Evolutionary conservation across 495 filamentous ascomycete species (phyloP), one percentile per base, ranked within the genome.

Genomic region (Clavariopsis aquatica): DNA sequence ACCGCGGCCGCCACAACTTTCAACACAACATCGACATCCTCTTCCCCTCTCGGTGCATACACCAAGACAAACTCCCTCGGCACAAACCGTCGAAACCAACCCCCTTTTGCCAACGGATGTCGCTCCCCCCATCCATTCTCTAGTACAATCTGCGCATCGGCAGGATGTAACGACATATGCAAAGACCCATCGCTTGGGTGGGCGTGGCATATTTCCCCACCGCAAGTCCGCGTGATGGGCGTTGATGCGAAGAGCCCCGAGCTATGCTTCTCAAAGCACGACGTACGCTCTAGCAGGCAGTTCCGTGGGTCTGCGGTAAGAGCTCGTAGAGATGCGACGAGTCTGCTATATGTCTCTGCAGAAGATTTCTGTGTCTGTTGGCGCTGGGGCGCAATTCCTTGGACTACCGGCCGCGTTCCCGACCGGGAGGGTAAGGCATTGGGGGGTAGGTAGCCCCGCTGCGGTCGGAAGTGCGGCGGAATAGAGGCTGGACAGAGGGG

Each of bases 111-210:
- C 63, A 96, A 80, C 0, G 89, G 89, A 75, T 96, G 91, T n/a
- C 91, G 80, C 75, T 96, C 84, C n/a, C 89, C 92, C 91, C 91
- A 96, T 20, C 91, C 89, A 46, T 84, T 85, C 61, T 92, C 86
- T 34, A 96, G 77, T 20, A 96, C 80, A 66, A 86, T 81, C 71
- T 81, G 85, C 47, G 88, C 89, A 74, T 97, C 92, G 27, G 87
- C 84, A 0, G 90, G 90, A 59, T 92, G 85, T 23, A 96, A 77
- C 15, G 84, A 85, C 68, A 93, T 70, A 75, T 97, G 92, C 78
- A 92, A 77, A 7, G 84, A 88, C 57, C 85, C 80, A 61, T 97
- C 92, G 49, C 80, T 81, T 8, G 82, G 79, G 73, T 97, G 92
- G 10, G 91, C 80, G 75, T 97, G 93, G 66, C 84, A 85, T 52